Percentiles rank a stretch among this genome's conserved stretches.
Conservation (phyloP, 495 filamentous ascomycete species). For the Aspergillus biplanus region DNA sequence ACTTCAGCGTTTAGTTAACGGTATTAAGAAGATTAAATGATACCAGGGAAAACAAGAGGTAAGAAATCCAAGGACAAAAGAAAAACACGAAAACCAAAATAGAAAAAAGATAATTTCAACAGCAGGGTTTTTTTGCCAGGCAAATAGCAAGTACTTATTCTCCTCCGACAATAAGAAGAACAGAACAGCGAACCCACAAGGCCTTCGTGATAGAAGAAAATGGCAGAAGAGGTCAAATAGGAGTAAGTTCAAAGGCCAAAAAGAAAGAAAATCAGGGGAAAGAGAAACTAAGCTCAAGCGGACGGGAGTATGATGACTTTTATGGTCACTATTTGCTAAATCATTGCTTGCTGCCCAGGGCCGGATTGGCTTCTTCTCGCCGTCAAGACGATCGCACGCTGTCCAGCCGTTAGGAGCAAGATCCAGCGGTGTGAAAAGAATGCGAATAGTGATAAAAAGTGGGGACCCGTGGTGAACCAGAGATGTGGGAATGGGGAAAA, state of each 20-base stretch:
- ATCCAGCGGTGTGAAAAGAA: slow-evolving; percentile 13
- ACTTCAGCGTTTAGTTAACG: slow-evolving; percentile 1
- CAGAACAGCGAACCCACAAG: slow-evolving; percentile 1
- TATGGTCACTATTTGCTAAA: slow-evolving; percentile 10
- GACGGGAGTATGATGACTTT: slow-evolving; percentile 5
- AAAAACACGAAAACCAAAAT: too few relatives aligned
- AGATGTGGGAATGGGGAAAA: slow-evolving; percentile 1
- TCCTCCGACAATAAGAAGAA: not conserved
- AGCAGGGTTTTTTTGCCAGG: too few relatives aligned
- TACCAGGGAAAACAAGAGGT: slow-evolving; percentile 6
- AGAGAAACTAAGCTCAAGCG: slow-evolving; percentile 6
- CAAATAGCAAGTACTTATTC: too few relatives aligned
- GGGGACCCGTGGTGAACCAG: not conserved
- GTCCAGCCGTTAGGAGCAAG: slow-evolving; percentile 7
- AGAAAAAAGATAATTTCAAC: too few relatives aligned
- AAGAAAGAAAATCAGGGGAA: slow-evolving; percentile 8
- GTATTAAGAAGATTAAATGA: slow-evolving; percentile 15
- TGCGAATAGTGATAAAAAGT: slow-evolving; percentile 1
- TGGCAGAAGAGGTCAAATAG: slow-evolving; percentile 3
- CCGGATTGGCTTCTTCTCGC: slow-evolving; percentile 5
- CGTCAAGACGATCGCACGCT: slow-evolving; percentile 4
- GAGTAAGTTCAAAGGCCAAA: slow-evolving; percentile 14
- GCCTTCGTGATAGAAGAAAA: not conserved
- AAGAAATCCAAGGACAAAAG: not conserved
- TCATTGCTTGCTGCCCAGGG: slow-evolving; percentile 13